Evolutionary conservation across 306 rosid genomes (phyloP).

Genomic region (Mimosa pudica): DNA sequence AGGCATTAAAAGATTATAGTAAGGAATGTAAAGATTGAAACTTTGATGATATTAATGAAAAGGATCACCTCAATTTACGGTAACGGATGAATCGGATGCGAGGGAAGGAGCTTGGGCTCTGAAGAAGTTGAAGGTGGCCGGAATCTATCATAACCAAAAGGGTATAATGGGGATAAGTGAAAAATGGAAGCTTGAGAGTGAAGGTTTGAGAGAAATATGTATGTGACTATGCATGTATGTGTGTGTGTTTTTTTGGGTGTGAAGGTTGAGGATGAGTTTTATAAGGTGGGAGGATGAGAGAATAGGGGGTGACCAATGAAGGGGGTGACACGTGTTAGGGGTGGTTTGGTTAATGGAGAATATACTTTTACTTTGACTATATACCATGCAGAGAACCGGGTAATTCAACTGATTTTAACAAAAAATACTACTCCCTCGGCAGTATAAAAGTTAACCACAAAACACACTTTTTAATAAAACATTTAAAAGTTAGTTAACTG

Average conservation of each 20-base stretch:
- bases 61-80: constrained; percentile 53
- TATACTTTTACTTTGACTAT: no score
- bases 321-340: background rate
- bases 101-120: constrained; percentile 63
- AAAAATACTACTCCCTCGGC: no score
- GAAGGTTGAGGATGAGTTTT: background rate
- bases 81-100: constrained; percentile 53
- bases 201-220: background rate
- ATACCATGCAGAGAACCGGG: no score
- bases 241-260: background rate
- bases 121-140: constrained; percentile 33
- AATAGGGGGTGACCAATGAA: background rate
- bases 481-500: no score
- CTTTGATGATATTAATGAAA: no score
- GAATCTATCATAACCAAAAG: constrained; percentile 53
- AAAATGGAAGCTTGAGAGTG: background rate
- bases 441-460: no score
- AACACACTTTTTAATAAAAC: no score
- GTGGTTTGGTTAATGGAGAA: background rate
- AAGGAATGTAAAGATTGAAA: background rate
- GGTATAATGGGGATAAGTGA: no score
- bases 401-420: no score
- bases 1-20: constrained; percentile 44
- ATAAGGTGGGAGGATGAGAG: background rate
- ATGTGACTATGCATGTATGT: background rate